A percentile compares a stretch with the other conserved stretches of the same genome.
Conservation (phyloP, 768 basidiomycete genomes). For the Pulveroboletus ravenelii region DNA sequence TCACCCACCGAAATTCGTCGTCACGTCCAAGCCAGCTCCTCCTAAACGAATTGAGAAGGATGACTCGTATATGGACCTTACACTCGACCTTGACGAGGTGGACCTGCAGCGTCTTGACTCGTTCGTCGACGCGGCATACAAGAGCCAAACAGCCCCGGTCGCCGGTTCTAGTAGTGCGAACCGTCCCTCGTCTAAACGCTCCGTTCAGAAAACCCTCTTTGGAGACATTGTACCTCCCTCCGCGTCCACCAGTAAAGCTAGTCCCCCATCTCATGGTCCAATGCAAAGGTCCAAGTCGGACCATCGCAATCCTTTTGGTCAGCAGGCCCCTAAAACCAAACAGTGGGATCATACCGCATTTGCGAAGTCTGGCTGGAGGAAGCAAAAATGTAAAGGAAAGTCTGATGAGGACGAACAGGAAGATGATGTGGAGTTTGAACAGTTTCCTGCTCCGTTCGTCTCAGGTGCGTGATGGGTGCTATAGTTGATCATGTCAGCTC, state of each 20-base stretch:
- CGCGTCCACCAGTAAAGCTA: slow-evolving; percentile 29
- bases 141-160: slow-evolving; percentile 35
- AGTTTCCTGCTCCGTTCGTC: slow-evolving; percentile 78
- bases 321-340: slow-evolving; percentile 65
- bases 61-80: slow-evolving; percentile 47
- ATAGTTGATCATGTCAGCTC: slow-evolving; percentile 2
- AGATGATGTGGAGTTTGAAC: slow-evolving; percentile 71
- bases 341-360: slow-evolving; percentile 90
- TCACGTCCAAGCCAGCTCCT: slow-evolving; percentile 16
- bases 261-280: slow-evolving; percentile 29
- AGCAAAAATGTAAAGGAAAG: slow-evolving; percentile 51
- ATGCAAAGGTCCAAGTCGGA: slow-evolving; percentile 42
- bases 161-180: slow-evolving; percentile 33
- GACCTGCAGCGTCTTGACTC: slow-evolving; percentile 53
- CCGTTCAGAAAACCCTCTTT: slow-evolving; percentile 61
- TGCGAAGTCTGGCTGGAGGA: slow-evolving; percentile 71
- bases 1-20: slow-evolving; percentile 8
- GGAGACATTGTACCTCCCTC: slow-evolving; percentile 48
- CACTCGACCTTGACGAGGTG: slow-evolving; percentile 53
- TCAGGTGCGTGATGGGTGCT: slow-evolving; percentile 43
- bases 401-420: slow-evolving; percentile 49
- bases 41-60: slow-evolving; percentile 28
- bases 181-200: slow-evolving; percentile 32
- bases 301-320: slow-evolving; percentile 41
- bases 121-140: slow-evolving; percentile 46